Base-by-base conservation (phyloP, 345 rosid genomes). In the Rhodamnia argentea region DNA sequence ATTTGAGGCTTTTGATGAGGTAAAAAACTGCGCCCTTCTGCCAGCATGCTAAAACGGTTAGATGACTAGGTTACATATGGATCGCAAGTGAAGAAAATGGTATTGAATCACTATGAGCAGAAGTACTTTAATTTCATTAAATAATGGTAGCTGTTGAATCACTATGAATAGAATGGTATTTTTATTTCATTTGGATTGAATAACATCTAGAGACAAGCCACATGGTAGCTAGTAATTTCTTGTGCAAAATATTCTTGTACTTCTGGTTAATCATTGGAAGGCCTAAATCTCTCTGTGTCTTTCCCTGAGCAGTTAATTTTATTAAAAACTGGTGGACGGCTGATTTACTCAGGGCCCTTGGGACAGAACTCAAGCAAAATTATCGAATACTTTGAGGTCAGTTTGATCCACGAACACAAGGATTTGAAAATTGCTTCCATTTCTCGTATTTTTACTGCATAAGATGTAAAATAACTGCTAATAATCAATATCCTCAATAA, bases 1-100 rank as follows among this genome's bases (percentile, higher is more conserved):
- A 75, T 96, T 96, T 54, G 98, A 96, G 88, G 89, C 98, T 40
- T 96, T 94, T 90, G 98, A 94, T 88, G 96, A 94, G 98, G 98
- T 94, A 91, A 37, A 58, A 91, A 37, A 58, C 15, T 44, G 20
- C 29, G 26, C 14, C 7, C 56, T 32, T 32, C 78, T 64, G 32
- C 78, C 47, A 29, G 3, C 76, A 29, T 29, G 76, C 76, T 29
- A 64, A 37, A 64, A 64, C 3, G 23, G 37, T 60, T 27, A 27
- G 20, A 60, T 27, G 40, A 60, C 27, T 60, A 13, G 22, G 70
- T n/a, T 60, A 13, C 40, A 27, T 60, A 27, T 27, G 9, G 37
- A 13, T 60, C 37, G 15, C 42, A 7, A 64, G 42, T 29, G 76
- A 62, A 62, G 76, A 15, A 29, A 62, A 64, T 10, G 40, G 42